Conservation (phyloP, 1,139 yeast genomes). For the Suhomyces atakaporum region DNA sequence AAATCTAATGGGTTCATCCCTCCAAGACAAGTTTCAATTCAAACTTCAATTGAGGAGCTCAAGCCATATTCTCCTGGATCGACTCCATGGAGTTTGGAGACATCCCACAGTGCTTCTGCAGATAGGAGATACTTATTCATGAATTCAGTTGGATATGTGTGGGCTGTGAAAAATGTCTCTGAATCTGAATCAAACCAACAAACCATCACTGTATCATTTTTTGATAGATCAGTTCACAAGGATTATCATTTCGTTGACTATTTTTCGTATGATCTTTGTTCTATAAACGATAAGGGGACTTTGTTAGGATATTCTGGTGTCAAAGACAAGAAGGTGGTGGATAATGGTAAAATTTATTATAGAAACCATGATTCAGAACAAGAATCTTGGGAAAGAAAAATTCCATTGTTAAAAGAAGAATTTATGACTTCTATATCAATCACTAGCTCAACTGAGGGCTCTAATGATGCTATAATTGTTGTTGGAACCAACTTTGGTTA, state of each 20-base stretch:
- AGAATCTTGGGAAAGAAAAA: constrained; percentile 46
- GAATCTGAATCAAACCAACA: constrained; percentile 36
- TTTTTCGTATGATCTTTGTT: constrained; percentile 70
- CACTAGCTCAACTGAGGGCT: constrained; percentile 19
- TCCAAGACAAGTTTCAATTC: constrained; percentile 4
- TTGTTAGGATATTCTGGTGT: constrained; percentile 55
- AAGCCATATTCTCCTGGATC: constrained; percentile 72
- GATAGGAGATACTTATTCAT: constrained; percentile 76
- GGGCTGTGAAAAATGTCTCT: constrained; percentile 67
- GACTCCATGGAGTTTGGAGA: constrained; percentile 69
- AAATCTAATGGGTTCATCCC: constrained; percentile 22
- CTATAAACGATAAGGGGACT: constrained; percentile 66
- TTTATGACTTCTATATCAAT: constrained; percentile 41
- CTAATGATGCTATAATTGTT: constrained; percentile 34
- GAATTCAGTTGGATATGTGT: constrained; percentile 79
- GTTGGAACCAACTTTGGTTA: constrained; percentile 49
- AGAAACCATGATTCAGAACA: constrained; percentile 48
- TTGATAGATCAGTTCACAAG: constrained; percentile 74
- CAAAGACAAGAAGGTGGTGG: constrained; percentile 18
- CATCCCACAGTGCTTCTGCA: constrained; percentile 27
- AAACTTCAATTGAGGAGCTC: constrained; percentile 12
- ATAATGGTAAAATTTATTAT: constrained; percentile 40
- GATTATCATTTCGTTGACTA: constrained; percentile 88
- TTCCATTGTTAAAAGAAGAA: constrained; percentile 39
- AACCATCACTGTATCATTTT: constrained; percentile 82